Percentiles rank a stretch among this genome's conserved stretches.
phyloP scores from a whole-genome alignment of 2,329 filamentous ascomycete species.

The Ilyonectria sp. region DNA sequence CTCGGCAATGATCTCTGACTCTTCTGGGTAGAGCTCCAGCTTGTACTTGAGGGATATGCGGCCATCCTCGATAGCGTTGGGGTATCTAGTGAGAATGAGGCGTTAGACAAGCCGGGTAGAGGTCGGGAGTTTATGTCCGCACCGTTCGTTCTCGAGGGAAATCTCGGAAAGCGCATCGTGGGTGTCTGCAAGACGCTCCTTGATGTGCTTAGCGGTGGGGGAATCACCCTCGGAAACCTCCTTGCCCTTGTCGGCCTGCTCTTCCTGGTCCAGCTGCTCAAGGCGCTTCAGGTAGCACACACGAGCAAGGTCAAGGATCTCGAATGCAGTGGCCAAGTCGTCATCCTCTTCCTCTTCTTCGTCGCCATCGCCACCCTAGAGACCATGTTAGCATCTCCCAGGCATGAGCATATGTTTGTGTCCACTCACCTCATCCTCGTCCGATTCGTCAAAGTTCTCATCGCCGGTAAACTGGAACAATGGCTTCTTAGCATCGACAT shows the following conservation, averaged over 20 bases:
- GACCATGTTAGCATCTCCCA: conserved; percentile 26
- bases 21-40: conserved; percentile 81
- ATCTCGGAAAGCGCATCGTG: conserved; percentile 97
- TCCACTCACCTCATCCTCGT: conserved; percentile 73
- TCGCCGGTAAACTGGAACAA: conserved; percentile 95
- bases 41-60: conserved; percentile 85
- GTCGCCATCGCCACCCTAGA: conserved; percentile 52
- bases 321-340: conserved; percentile 84
- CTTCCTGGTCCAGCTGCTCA: conserved; percentile 55
- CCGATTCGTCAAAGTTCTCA: conserved; percentile 90
- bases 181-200: conserved; percentile 91
- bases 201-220: conserved; percentile 71
- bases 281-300: conserved; percentile 74
- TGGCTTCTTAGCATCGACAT: conserved; percentile 72
- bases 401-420: background rate
- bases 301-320: conserved; percentile 86
- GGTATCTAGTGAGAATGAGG: conserved; percentile 69
- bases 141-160: conserved; percentile 94
- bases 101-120: conserved; percentile 12
- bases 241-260: conserved; percentile 60
- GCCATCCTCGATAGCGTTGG: conserved; percentile 88
- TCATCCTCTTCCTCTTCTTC: conserved; percentile 73
- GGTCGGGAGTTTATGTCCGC: conserved; percentile 38
- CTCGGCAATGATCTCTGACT: conserved; percentile 90
- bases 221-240: conserved; percentile 58